phyloP scores from a whole-genome alignment of 257 asterid species.

The Nyctanthes arbortristis region DNA sequence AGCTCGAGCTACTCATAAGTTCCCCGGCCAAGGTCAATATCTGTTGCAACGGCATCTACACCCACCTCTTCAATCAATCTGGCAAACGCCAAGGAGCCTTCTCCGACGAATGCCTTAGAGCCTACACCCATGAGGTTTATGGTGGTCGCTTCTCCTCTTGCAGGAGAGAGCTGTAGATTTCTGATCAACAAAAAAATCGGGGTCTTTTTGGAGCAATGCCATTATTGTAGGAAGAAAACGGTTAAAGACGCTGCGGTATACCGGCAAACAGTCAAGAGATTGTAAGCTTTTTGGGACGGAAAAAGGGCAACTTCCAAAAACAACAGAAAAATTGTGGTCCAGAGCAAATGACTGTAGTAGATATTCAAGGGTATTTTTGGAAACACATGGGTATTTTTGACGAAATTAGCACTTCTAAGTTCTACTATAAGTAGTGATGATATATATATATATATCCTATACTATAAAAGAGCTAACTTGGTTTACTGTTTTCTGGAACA shows the following conservation, averaged over 20 bases:
- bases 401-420: no score
- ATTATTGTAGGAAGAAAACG: slow-evolving; percentile 47
- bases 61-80: slow-evolving; percentile 2
- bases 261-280: no score
- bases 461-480: no score
- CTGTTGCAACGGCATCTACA: slow-evolving; percentile 1
- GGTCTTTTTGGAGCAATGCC: slow-evolving; percentile 43
- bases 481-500: no score
- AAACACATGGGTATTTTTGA: no score
- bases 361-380: no score
- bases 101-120: slow-evolving; percentile 25
- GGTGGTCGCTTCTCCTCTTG: slow-evolving; percentile 29
- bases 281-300: no score
- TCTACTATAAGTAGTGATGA: no score
- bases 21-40: slow-evolving; percentile 19
- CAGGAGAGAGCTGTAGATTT: background rate
- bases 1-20: slow-evolving; percentile 32
- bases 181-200: slow-evolving; percentile 29
- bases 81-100: slow-evolving; percentile 20
- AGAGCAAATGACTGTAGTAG: no score
- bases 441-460: no score
- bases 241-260: slow-evolving; percentile 43
- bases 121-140: slow-evolving; percentile 20
- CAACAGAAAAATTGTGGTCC: no score
- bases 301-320: no score